A percentile compares a stretch with the other conserved stretches of the same genome.
phyloP scores from a whole-genome alignment of 768 basidiomycete species.

The Tylopilus sp. region DNA sequence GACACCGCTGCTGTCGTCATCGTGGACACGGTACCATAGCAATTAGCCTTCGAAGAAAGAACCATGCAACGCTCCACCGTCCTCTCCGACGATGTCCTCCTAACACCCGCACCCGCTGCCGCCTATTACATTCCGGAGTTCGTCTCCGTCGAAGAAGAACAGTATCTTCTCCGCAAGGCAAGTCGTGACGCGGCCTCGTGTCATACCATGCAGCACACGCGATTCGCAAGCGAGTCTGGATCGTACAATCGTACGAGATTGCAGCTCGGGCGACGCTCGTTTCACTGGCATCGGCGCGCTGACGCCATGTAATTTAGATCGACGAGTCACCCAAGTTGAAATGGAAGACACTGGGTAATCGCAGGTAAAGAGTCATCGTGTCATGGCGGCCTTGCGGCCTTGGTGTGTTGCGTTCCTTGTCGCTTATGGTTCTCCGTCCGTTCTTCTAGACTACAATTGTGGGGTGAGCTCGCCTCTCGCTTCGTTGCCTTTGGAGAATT shows the following conservation, averaged over 20 bases:
- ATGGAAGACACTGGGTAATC: constrained; percentile 60
- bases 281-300: constrained; percentile 10
- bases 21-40: background rate
- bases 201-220: too few species aligned
- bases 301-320: constrained; percentile 48
- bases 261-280: too few species aligned
- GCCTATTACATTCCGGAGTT: constrained; percentile 78
- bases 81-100: constrained; percentile 11
- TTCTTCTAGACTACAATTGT: constrained; percentile 59
- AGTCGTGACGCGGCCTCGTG: constrained; percentile 1
- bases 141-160: constrained; percentile 71
- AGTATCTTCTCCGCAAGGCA: constrained; percentile 75
- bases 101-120: constrained; percentile 32
- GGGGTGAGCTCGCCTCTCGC: constrained; percentile 46
- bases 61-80: constrained; percentile 11
- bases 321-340: constrained; percentile 70
- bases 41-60: constrained; percentile 4
- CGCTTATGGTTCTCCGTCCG: background rate
- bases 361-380: constrained; percentile 8
- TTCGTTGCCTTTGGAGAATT: background rate
- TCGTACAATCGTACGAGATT: too few species aligned
- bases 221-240: too few species aligned
- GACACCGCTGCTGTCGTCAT: background rate
- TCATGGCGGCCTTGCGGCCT: too few species aligned
- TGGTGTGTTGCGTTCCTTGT: background rate